Evolutionary conservation across 345 rosid genomes (phyloP).

Genomic region (Carallia pectinifolia): DNA sequence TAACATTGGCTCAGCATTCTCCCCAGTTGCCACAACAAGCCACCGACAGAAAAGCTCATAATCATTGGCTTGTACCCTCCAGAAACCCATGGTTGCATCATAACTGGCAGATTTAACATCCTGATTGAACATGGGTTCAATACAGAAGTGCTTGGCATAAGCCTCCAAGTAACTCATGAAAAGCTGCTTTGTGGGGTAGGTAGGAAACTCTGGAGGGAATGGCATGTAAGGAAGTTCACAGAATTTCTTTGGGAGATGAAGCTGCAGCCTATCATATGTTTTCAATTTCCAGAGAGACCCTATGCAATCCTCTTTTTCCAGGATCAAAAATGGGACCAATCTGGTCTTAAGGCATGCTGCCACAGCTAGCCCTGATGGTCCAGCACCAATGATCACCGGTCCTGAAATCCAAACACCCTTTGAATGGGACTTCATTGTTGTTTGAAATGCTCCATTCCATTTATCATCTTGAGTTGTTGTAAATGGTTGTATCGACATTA

Average conservation of each 20-base stretch:
- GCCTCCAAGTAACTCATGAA: conserved; percentile 35
- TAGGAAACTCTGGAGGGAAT: conserved; percentile 29
- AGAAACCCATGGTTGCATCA: conserved; percentile 20
- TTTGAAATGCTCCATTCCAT: neutral
- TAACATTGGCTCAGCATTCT: conserved; percentile 73
- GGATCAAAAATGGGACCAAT: conserved; percentile 29
- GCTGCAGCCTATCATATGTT: conserved; percentile 41
- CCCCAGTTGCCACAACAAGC: conserved; percentile 83
- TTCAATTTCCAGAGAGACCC: conserved; percentile 37
- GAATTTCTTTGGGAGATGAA: conserved; percentile 36
- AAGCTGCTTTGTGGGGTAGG: conserved; percentile 36
- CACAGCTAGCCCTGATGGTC: conserved; percentile 39
- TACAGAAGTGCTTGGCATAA: conserved; percentile 30
- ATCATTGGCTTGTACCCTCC: conserved; percentile 25
- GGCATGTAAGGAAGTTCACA: conserved; percentile 34
- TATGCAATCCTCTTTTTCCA: conserved; percentile 32
- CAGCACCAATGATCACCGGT: conserved; percentile 39
- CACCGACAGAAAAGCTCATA: conserved; percentile 41
- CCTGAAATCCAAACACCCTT: conserved; percentile 18
- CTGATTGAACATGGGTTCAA: conserved; percentile 26
- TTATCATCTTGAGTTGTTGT: neutral
- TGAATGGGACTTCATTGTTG: neutral
- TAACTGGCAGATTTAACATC: conserved; percentile 25
- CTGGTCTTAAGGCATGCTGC: conserved; percentile 31
- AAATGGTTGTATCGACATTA: neutral